Evolutionary conservation across 495 filamentous ascomycete genomes (phyloP), one percentile per base, ranked within the genome.

Genomic region (Daldinia vernicosa): DNA sequence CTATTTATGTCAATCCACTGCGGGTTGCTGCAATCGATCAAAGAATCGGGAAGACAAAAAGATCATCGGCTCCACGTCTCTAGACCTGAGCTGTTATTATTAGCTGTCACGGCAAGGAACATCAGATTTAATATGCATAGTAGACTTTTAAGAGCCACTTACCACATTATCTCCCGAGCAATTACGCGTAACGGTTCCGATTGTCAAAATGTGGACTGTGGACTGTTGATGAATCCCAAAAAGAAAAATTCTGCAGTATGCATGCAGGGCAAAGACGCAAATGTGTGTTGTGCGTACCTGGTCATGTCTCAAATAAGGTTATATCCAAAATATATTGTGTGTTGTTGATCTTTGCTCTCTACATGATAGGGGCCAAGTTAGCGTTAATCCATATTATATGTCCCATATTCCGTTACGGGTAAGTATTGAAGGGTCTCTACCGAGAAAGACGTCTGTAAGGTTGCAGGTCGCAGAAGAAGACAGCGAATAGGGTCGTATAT

Each of bases 381-480:
- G 17, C 14, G 39, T 40, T 7, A 1, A 9, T 32, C 33, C 33
- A 35, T 35, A 35, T 17, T 14, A 14, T 37, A 11, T 22, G 12
- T 54, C 4, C 30, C 17, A 39, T 57, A 57, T 57, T 17, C 54
- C 54, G 17, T 57, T 57, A 33, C 8, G 54, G 32, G 54, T n/a
- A 57, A 39, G 22, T 37, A 57, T 53, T 27, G 50, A 53, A 53
- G 26, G 50, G 24, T 53, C 50, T 53, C 50, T 53, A 53, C 50
- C 50, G 27, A 24, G 50, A 17, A 53, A 53, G 24, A 30, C 24
- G 17, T 15, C 12, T 53, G 27, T 30, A 53, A 24, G 50, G 50
- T 47, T 8, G 17, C 17, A 11, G n/a, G n/a, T n/a, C n/a, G n/a
- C n/a, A n/a, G n/a, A n/a, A n/a, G 6, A 51, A 26, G 17, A 37